Evolutionary conservation across 169 alveolate species (phyloP), one percentile per base, ranked within the genome.

Genomic region (Plasmodium gallinaceum): DNA sequence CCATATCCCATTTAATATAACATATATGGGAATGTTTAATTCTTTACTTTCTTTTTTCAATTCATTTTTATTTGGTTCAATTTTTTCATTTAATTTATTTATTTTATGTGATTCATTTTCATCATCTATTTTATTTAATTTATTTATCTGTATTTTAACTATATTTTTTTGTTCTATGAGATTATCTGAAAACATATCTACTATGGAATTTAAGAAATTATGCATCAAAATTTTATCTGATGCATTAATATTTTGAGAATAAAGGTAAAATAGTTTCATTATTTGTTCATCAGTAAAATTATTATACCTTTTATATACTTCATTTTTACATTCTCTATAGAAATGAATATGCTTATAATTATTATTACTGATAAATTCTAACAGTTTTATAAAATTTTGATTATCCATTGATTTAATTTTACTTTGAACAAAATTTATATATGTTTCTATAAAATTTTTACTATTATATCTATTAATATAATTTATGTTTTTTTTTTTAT

Each of bases 271-370:
- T 8, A 83, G 45, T 52, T 83, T 66, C 26, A 83, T 61, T 43
- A 69, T 39, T 72, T 83, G 74, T 68, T 45, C 91, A 26, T 57
- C 57, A 1, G 83, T 57, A 37, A 83, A 61, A 57, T 57, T 69
- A 62, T 83, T 83, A 54, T 69, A 57, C 39, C 91, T 66, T 69
- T 70, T 66, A 58, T 83, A 83, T 46, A 83, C 46, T 69, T 83
- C 91, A 3, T 16, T 57, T 69, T 83, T 83, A 6, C 42, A 14
- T 58, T 83, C 91, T 69, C 64, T 83, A 69, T 32, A 83, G 69
- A 83, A 68, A 32, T 83, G 91, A 9, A 83, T 24, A 70, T 83
- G 91, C 52, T 83, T 83, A 72, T 83, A 83, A 69, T 83, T 83
- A 43, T 83, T 83, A 22, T 61, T 83, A 57, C 86, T 83, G 32